Evolutionary conservation across 805 yeast genomes (phyloP), one percentile per base, ranked within the genome.

Genomic region (Metschnikowia picachoensis): DNA sequence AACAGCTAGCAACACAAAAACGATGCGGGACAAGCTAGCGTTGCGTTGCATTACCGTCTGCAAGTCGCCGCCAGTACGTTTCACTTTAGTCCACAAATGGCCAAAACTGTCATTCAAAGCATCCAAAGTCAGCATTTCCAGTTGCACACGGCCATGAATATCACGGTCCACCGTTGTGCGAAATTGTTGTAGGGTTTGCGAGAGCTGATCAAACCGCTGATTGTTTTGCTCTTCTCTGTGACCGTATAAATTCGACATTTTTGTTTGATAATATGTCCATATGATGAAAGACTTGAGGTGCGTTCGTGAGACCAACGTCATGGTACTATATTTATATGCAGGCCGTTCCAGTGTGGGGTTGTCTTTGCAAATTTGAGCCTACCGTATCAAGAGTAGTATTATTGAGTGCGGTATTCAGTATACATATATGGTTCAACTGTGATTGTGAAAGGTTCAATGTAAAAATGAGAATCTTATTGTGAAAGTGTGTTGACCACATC

Each of bases 211-310:
- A 49, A 72, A 71, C 44, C 70, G 50, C 50, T 69, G 70, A 52
- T 71, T 68, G 52, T 72, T 72, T 44, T 68, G 72, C 35, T 67
- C 64, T 51, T 72, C 77, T 51, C 77, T 58, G 43, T 67, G 69
- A 36, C 72, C 59, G 56, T 72, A 72, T 35, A 70, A 51, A 35
- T 49, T 48, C 13, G 58, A 54, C 58, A 54, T 53, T 30, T 13
- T 39, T 20, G 25, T 20, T 20, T 7, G 25, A 20, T 5, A 5
- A 20, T 20, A 20, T 20, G 25, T 1, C 25, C 25, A 20, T 20
- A 3, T 20, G 25, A 20, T 20, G 25, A 20, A 1, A 20, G 25
- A 1, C 7, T 20, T 20, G 25, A 20, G 25, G 25, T 20, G 25
- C 25, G 25, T 2, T 7, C 25, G 25, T 20, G 25, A 20, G 25